Conservation (phyloP, 2,329 filamentous ascomycete genomes). For the Xylaria multiplex region DNA sequence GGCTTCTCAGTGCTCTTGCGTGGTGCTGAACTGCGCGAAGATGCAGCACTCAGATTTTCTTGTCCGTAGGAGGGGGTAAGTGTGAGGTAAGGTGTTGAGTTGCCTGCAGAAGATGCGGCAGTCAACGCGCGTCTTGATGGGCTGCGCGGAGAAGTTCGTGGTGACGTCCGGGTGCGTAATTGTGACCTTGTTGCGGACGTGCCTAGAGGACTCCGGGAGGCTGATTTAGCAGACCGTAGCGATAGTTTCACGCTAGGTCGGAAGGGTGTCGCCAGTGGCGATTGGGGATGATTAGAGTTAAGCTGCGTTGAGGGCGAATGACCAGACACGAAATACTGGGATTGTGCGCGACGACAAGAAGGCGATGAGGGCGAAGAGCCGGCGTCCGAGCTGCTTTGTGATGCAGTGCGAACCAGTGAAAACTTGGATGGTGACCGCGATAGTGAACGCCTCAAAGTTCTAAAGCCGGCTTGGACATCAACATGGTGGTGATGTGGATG, state of each 20-base stretch:
- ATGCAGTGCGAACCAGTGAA: conserved; percentile 64
- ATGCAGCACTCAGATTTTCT: conserved; percentile 54
- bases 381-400: conserved; percentile 57
- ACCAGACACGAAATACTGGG: conserved; percentile 59
- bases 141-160: conserved; percentile 76
- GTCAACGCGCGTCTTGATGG: conserved; percentile 81
- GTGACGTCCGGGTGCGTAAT: conserved; percentile 73
- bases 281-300: conserved; percentile 49
- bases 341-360: conserved; percentile 52
- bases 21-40: conserved; percentile 54
- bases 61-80: conserved; percentile 53
- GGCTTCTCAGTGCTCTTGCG: conserved; percentile 60
- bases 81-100: conserved; percentile 64
- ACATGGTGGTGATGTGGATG: conserved; percentile 83
- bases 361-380: conserved; percentile 64
- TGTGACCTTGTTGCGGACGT: conserved; percentile 61
- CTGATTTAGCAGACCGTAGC: conserved; percentile 69
- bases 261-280: conserved; percentile 71
- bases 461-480: conserved; percentile 79
- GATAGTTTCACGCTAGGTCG: conserved; percentile 74
- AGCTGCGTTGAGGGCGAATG: conserved; percentile 51
- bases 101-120: conserved; percentile 75
- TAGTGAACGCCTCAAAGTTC: conserved; percentile 85
- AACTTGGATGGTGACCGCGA: conserved; percentile 96
- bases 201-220: conserved; percentile 58